Percentiles rank a stretch among this genome's conserved stretches.
These are phyloP conservation scores for Benincasa hispida DNA, from an alignment of 306 rosid genomes.

Conservation along the genomic window DNA sequence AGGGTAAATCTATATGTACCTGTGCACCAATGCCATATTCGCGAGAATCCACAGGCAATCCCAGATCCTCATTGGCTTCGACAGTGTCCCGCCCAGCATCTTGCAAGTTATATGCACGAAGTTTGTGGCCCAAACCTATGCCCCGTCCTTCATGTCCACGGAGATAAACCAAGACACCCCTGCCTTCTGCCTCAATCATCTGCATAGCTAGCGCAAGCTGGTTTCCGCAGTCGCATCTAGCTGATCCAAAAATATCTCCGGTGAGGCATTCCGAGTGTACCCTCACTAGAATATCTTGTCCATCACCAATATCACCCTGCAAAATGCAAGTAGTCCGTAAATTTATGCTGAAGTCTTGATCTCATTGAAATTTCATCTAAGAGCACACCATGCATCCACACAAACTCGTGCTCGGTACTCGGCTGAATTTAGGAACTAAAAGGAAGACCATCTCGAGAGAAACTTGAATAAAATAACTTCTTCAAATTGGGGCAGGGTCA, in stretches of 20 bases:
- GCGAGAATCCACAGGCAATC: constrained; percentile 89
- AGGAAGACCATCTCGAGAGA: background rate
- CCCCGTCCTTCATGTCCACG: constrained; percentile 96
- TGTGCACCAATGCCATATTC: constrained; percentile 96
- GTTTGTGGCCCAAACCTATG: constrained; percentile 95
- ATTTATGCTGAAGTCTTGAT: background rate
- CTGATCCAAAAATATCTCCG: constrained; percentile 96
- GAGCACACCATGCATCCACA: background rate
- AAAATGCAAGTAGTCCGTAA: background rate
- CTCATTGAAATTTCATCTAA: background rate
- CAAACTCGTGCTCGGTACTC: background rate
- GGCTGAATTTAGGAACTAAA: background rate
- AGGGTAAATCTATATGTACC: constrained; percentile 20
- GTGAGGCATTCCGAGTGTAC: constrained; percentile 97
- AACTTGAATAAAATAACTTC: background rate
- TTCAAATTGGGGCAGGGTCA: background rate
- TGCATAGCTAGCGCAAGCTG: constrained; percentile 88
- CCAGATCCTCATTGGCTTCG: constrained; percentile 90
- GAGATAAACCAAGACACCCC: constrained; percentile 80
- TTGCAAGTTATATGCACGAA: constrained; percentile 81
- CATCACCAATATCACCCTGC: constrained; percentile 91
- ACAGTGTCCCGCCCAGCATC: constrained; percentile 79
- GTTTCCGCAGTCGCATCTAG: constrained; percentile 89
- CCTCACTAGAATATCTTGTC: constrained; percentile 77
- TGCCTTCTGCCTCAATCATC: constrained; percentile 83